A percentile compares a stretch with the other conserved stretches of the same genome.
phyloP scores from a whole-genome alignment of 352 stramenopile genomes.

The Albugo laibachii region DNA sequence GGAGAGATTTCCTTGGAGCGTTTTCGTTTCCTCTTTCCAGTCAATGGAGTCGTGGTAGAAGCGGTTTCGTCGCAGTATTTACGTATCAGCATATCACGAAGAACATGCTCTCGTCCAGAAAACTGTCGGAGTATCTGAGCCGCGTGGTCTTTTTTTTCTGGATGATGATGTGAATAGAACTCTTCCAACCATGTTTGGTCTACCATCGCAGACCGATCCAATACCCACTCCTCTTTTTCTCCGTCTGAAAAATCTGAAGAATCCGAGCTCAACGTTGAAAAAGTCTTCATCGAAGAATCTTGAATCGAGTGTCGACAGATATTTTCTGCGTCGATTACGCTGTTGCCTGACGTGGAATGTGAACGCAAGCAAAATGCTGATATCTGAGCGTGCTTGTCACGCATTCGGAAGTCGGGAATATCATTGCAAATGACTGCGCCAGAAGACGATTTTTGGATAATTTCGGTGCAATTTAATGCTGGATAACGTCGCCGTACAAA shows the following conservation, averaged over 20 bases:
- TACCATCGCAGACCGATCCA: conserved; percentile 11
- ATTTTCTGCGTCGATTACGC: not conserved
- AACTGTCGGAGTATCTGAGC: conserved; percentile 39
- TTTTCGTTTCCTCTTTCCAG: not conserved
- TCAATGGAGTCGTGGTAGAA: too few relatives aligned
- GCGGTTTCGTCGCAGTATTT: conserved; percentile 17
- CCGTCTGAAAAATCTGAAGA: conserved; percentile 9
- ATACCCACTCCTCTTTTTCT: not conserved
- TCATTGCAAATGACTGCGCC: not conserved
- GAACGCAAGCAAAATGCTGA: too few relatives aligned
- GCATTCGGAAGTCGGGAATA: not conserved
- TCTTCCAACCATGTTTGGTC: conserved; percentile 25
- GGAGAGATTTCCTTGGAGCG: not conserved
- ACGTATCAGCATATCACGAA: conserved; percentile 30
- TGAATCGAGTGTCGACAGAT: not conserved
- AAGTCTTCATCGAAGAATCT: not conserved
- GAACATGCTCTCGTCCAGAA: conserved; percentile 29
- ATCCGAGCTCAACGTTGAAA: conserved; percentile 8
- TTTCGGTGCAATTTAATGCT: conserved; percentile 26
- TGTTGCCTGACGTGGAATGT: not conserved
- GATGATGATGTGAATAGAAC: conserved; percentile 35
- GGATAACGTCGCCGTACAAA: conserved; percentile 51
- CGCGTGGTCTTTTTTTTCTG: conserved; percentile 21
- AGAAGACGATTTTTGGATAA: conserved; percentile 1
- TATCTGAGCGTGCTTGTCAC: not conserved